Conservation (phyloP, 2,329 filamentous ascomycete species). For the Tolypocladium paradoxum region DNA sequence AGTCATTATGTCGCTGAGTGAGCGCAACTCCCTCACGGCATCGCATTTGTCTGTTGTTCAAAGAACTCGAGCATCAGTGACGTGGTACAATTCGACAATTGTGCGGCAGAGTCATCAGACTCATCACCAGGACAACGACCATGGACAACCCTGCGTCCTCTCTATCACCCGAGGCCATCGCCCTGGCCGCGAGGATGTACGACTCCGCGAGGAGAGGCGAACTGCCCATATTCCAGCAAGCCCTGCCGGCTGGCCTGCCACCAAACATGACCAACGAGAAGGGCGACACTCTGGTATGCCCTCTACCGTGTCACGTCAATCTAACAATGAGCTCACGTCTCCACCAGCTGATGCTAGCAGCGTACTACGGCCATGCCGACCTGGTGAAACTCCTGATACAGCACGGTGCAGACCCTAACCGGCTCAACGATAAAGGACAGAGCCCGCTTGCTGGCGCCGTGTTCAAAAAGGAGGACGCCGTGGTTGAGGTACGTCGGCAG, state of each 20-base stretch:
- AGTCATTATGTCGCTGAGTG: background rate
- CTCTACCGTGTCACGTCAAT: too few species aligned
- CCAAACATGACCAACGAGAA: constrained; percentile 63
- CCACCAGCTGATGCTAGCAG: constrained; percentile 57
- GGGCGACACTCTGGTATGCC: constrained; percentile 54
- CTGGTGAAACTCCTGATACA: constrained; percentile 50
- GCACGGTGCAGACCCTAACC: constrained; percentile 55
- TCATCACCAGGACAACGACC: background rate
- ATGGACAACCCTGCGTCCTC: background rate
- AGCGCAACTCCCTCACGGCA: background rate
- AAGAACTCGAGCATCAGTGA: too few species aligned
- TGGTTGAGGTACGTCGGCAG: constrained; percentile 39
- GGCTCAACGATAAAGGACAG: constrained; percentile 57
- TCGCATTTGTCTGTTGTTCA: background rate
- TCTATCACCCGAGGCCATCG: constrained; percentile 45
- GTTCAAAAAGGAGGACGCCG: constrained; percentile 58
- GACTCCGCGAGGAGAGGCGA: constrained; percentile 53
- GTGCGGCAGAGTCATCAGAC: too few species aligned
- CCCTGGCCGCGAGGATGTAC: constrained; percentile 56
- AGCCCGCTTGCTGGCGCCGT: constrained; percentile 61
- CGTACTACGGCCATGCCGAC: constrained; percentile 55
- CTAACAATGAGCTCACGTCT: too few species aligned
- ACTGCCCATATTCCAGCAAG: constrained; percentile 46
- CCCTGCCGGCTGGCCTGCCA: constrained; percentile 54
- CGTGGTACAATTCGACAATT: too few species aligned